phyloP scores from a whole-genome alignment of 768 basidiomycete genomes.

The Glaciozyma martinii region DNA sequence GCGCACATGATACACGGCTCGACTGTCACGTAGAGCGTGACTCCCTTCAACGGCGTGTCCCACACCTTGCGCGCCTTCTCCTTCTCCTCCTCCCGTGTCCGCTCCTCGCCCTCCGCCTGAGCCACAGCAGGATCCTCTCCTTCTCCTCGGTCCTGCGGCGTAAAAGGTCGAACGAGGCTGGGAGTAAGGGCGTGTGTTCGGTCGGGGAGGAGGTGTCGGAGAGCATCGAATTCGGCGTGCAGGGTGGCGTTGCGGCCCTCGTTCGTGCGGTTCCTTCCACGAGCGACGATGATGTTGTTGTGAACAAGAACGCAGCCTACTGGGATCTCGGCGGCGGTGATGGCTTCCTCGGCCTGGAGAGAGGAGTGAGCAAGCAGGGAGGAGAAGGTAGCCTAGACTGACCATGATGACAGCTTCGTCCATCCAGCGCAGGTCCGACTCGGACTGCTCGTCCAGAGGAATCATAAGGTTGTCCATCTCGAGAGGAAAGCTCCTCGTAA shows the following conservation, averaged over 20 bases:
- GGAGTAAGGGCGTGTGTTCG: conserved; percentile 29
- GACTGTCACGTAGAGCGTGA: conserved; percentile 91
- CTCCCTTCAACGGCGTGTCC: conserved; percentile 60
- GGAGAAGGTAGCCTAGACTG: conserved; percentile 1
- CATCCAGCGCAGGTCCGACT: conserved; percentile 58
- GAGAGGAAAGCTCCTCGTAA: too few relatives aligned
- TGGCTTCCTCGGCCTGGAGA: conserved; percentile 55
- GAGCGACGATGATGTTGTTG: conserved; percentile 64
- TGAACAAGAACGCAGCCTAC: conserved; percentile 94
- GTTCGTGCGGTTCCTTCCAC: conserved; percentile 87
- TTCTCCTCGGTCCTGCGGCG: conserved; percentile 3
- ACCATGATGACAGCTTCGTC: conserved; percentile 74
- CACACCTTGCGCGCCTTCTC: conserved; percentile 16
- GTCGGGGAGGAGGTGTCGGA: conserved; percentile 72
- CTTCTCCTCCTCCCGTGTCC: not conserved
- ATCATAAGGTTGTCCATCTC: conserved; percentile 31
- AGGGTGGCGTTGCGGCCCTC: conserved; percentile 88
- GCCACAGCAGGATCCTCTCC: not conserved
- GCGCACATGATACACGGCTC: conserved; percentile 99
- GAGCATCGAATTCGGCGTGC: conserved; percentile 94
- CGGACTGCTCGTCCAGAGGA: conserved; percentile 37
- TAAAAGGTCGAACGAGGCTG: conserved; percentile 7
- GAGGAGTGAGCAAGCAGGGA: not conserved
- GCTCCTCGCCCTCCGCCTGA: not conserved
- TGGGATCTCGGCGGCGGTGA: conserved; percentile 77